These are phyloP conservation scores for Suhomyces choctaworum DNA, from an alignment of 1,139 yeast genomes.

Conservation along the genomic window DNA sequence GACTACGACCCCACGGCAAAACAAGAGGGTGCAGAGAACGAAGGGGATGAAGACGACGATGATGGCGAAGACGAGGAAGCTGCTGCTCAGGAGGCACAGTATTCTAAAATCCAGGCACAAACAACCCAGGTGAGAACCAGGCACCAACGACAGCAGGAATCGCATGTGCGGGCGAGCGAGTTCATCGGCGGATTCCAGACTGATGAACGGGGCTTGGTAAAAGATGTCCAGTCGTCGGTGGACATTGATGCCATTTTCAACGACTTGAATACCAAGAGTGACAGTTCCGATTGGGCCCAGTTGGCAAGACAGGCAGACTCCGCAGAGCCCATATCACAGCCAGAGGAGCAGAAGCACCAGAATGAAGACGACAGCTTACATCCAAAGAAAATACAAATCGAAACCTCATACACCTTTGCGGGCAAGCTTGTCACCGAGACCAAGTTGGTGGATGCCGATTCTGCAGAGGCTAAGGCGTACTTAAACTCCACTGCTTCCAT, in stretches of 20 bases:
- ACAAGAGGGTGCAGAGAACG: conserved; percentile 20
- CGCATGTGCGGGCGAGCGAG: conserved; percentile 11
- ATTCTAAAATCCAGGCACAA: conserved; percentile 33
- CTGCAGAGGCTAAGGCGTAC: conserved; percentile 88
- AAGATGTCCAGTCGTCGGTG: conserved; percentile 23
- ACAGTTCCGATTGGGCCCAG: conserved; percentile 14
- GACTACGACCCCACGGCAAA: conserved; percentile 65
- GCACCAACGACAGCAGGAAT: conserved; percentile 30
- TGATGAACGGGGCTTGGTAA: conserved; percentile 30
- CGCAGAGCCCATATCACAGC: conserved; percentile 36
- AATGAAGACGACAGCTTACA: conserved; percentile 17
- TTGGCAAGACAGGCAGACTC: conserved; percentile 17
- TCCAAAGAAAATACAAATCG: conserved; percentile 63
- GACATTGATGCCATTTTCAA: conserved; percentile 41
- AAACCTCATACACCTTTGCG: conserved; percentile 82
- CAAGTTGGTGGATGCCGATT: conserved; percentile 69
- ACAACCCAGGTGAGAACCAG: conserved; percentile 42
- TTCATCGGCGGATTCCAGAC: conserved; percentile 21
- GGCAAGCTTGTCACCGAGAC: conserved; percentile 79
- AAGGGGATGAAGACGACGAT: conserved; percentile 25
- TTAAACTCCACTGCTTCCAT: conserved; percentile 52
- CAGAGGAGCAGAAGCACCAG: conserved; percentile 36
- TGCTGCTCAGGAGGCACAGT: conserved; percentile 32
- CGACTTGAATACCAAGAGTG: conserved; percentile 23
- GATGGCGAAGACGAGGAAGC: conserved; percentile 22